Percentiles rank a stretch among this genome's conserved stretches.
Evolutionary conservation across 1,139 yeast genomes (phyloP).

Genomic region (Scheffersomyces titani): DNA sequence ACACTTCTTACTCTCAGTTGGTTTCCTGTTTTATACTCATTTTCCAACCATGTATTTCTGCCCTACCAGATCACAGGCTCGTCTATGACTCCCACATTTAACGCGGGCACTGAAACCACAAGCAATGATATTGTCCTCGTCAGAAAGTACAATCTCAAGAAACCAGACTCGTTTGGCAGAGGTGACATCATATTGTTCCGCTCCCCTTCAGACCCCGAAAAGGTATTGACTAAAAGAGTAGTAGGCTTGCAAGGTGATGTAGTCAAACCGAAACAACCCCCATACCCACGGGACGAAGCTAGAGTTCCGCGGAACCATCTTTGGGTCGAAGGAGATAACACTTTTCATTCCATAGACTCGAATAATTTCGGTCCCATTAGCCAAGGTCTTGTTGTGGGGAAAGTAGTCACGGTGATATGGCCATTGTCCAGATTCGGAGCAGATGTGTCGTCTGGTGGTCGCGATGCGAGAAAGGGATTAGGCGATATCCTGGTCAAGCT

Average conservation of each 20-base stretch:
- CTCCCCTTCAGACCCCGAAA: slow-evolving; percentile 78
- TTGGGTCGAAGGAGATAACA: slow-evolving; percentile 95
- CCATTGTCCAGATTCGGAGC: slow-evolving; percentile 60
- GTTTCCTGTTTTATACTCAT: slow-evolving; percentile 77
- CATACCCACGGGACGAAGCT: slow-evolving; percentile 65
- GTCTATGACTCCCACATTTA: slow-evolving; percentile 90
- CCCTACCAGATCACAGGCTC: slow-evolving; percentile 78
- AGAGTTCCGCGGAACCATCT: slow-evolving; percentile 75
- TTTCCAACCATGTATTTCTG: slow-evolving; percentile 71
- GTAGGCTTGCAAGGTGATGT: slow-evolving; percentile 74
- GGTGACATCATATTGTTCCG: slow-evolving; percentile 80
- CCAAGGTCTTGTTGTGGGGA: slow-evolving; percentile 74
- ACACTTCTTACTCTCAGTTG: slow-evolving; percentile 48
- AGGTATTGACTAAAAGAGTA: slow-evolving; percentile 72
- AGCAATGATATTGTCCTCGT: slow-evolving; percentile 69
- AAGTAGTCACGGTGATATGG: slow-evolving; percentile 65
- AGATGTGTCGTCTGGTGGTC: slow-evolving; percentile 38
- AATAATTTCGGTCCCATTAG: slow-evolving; percentile 86
- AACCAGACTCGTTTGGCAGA: slow-evolving; percentile 45
- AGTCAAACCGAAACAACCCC: slow-evolving; percentile 55
- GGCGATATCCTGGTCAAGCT: slow-evolving; percentile 5
- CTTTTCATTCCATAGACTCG: slow-evolving; percentile 79
- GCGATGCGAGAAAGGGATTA: slow-evolving; percentile 29
- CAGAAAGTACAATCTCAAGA: slow-evolving; percentile 60
- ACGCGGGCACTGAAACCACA: slow-evolving; percentile 57